Percentiles rank a stretch among this genome's conserved stretches.
phyloP scores from a whole-genome alignment of 2,329 filamentous ascomycete species.

The Nothomitra cinnamomea region DNA sequence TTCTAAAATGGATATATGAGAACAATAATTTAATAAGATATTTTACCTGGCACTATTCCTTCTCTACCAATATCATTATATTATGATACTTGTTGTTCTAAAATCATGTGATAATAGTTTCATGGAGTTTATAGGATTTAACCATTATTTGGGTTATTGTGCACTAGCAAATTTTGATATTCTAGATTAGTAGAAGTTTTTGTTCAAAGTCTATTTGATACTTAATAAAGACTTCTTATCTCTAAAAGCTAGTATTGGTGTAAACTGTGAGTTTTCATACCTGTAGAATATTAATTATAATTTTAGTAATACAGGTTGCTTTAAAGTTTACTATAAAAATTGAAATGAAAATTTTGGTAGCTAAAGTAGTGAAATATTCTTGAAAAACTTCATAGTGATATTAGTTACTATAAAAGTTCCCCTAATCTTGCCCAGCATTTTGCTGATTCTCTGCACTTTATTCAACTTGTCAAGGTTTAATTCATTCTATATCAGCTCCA shows the following conservation, averaged over 20 bases:
- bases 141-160: neutral
- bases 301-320: neutral
- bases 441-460: neutral
- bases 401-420: neutral
- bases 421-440: neutral
- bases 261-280: neutral
- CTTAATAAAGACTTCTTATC: neutral
- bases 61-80: neutral
- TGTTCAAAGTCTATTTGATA: neutral
- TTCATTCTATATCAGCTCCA: neutral
- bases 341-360: neutral
- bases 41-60: neutral
- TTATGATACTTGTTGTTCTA: neutral
- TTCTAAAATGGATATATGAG: neutral
- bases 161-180: neutral
- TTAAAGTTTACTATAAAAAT: neutral
- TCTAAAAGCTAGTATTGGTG: neutral
- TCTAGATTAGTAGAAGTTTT: neutral
- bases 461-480: neutral
- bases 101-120: neutral
- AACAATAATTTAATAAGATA: neutral
- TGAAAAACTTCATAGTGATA: no score
- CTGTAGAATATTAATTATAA: neutral
- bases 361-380: neutral
- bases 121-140: neutral